Evolutionary conservation across 2,329 filamentous ascomycete genomes (phyloP), one percentile per base, ranked within the genome.

Genomic region (Metarhizium brunneum): DNA sequence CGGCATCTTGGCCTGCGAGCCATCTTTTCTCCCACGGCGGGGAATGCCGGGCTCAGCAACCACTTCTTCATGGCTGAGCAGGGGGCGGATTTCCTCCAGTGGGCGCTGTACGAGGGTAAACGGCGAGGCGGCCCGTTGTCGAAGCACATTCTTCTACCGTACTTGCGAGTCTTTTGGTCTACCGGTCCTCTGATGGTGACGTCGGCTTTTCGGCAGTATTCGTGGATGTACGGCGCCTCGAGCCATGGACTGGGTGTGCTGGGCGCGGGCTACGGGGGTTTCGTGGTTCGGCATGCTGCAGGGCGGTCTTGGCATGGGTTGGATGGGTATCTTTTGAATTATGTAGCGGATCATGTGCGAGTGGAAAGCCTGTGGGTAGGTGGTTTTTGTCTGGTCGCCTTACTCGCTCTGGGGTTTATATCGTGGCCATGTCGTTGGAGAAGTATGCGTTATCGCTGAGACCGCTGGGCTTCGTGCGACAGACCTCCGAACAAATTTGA

Each of bases 161-260:
- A 65, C n/a, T 54, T 65, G 6, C 56, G 54, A 14, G 62, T 65
- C 0, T 63, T 65, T 45, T 65, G 63, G 63, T 62, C 62, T 4
- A 65, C 63, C 5, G 63, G 62, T 6, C 63, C 63, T 7, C 30
- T 63, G 25, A 65, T 65, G 63, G 49, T 65, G 2, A 65, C 61
- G 2, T 48, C 59, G 13, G 61, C 59, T 1, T 55, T 57, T n/a
- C 58, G 54, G 5, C 52, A 59, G 6, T 64, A 63, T 38, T 54
- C 52, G 2, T 62, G 57, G 57, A 42, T 57, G 47, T 59, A 58
- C 14, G 53, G 48, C 45, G 36, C 35, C 16, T n/a, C 54, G 3
- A 42, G 50, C 6, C 18, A 45, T 20, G 42, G 6, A 1, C 18
- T 62, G 42, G 59, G 50, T 7, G 25, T 63, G 32, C 43, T 63